A percentile compares a stretch with the other conserved stretches of the same genome.
Evolutionary conservation across 2,329 filamentous ascomycete genomes (phyloP).

Genomic region (Fusarium pseudocircinatum): DNA sequence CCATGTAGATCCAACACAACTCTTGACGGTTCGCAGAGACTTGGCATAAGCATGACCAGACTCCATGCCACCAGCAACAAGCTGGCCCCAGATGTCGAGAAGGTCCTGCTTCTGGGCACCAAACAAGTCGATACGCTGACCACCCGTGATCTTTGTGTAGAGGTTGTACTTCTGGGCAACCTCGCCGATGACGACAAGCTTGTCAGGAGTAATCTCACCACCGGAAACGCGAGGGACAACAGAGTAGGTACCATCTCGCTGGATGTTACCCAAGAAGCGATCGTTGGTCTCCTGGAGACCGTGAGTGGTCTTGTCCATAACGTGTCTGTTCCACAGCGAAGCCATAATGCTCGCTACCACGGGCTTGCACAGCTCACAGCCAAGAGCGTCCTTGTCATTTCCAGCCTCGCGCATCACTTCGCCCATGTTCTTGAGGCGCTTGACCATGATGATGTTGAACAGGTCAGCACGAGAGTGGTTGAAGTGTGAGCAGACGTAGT

Average conservation of each 20-base stretch:
- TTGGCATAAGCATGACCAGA: slow-evolving; percentile 93
- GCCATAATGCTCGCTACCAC: slow-evolving; percentile 82
- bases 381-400: slow-evolving; percentile 74
- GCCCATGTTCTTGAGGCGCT: slow-evolving; percentile 75
- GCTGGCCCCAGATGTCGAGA: slow-evolving; percentile 79
- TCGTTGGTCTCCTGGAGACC: slow-evolving; percentile 93
- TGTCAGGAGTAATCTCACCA: slow-evolving; percentile 88
- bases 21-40: slow-evolving; percentile 88
- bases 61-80: slow-evolving; percentile 88
- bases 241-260: slow-evolving; percentile 90
- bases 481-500: slow-evolving; percentile 87
- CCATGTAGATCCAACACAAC: slow-evolving; percentile 91
- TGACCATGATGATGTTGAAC: slow-evolving; percentile 89
- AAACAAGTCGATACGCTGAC: slow-evolving; percentile 93
- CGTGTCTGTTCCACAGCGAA: slow-evolving; percentile 83
- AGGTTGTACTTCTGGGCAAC: slow-evolving; percentile 86
- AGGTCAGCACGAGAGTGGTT: slow-evolving; percentile 84
- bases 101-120: slow-evolving; percentile 90
- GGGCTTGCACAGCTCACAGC: slow-evolving; percentile 89
- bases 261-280: slow-evolving; percentile 86
- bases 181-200: slow-evolving; percentile 82
- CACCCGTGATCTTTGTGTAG: slow-evolving; percentile 93
- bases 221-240: slow-evolving; percentile 85
- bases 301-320: slow-evolving; percentile 76
- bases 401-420: slow-evolving; percentile 84